Conservation (phyloP, 345 rosid species). For the Eucalyptus camaldulensis region DNA sequence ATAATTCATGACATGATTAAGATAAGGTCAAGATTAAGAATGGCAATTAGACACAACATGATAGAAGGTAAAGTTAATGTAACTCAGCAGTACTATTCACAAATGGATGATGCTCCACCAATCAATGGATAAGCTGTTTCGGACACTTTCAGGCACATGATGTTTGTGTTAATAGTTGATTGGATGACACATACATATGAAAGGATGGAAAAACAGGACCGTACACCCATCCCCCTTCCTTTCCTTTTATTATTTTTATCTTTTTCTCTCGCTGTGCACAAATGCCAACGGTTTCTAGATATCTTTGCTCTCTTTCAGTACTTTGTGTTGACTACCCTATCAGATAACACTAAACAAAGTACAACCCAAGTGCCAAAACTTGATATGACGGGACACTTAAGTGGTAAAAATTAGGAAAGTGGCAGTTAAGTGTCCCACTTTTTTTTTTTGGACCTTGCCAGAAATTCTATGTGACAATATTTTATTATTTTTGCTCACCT, state of each 20-base stretch:
- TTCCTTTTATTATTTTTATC: background rate
- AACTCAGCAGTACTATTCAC: background rate
- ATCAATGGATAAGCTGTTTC: background rate
- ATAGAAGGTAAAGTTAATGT: background rate
- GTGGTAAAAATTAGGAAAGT: too few species aligned
- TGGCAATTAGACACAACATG: background rate
- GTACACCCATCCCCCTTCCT: background rate
- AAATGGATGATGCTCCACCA: background rate
- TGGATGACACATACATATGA: background rate
- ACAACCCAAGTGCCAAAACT: too few species aligned
- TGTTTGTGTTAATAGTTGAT: background rate
- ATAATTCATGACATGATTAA: background rate
- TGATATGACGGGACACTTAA: too few species aligned
- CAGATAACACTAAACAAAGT: background rate
- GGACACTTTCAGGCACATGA: background rate
- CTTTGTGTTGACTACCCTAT: background rate
- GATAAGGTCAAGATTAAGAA: background rate
- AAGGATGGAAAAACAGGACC: background rate
- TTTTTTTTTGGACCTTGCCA: too few species aligned
- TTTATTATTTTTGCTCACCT: too few species aligned
- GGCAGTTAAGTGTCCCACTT: too few species aligned
- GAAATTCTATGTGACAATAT: too few species aligned
- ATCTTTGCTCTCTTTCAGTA: background rate
- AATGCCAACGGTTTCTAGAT: background rate
- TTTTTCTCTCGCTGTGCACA: background rate